Evolutionary conservation across 495 filamentous ascomycete species (phyloP), one percentile per base, ranked within the genome.

Genomic region (Penicillium egyptiacum): DNA sequence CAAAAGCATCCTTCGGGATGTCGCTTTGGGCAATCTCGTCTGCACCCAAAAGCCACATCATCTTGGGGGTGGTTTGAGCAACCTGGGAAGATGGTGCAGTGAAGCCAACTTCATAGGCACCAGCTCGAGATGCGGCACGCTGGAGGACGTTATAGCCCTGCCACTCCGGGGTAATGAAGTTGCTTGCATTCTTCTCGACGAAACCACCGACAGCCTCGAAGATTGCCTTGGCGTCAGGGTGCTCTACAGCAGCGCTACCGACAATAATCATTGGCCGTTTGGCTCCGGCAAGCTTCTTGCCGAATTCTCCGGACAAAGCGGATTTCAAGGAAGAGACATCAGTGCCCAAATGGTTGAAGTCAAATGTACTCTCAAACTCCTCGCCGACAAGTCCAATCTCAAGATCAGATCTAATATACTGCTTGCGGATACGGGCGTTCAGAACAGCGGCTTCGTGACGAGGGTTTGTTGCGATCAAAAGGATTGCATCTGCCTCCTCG

Each of bases 71-170:
- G 8, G 87, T 91, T 59, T 88, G 77, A 22, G 92, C 86, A 47
- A 94, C 89, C 31, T 81, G 77, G 4, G 86, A 79, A 23, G 89
- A 94, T 19, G 92, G 90, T 2, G 87, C 82, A 41, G 88, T 89
- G 74, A 97, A 98, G 68, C 94, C 94, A 63, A 98, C 82, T 73
- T 98, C 94, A 71, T 91, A 98, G 43, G 94, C 94, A 62, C 90
- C 94, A 19, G 86, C 86, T 46, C 94, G 85, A 48, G 95, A 97
- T 52, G 94, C 94, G 16, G 88, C 88, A 53, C 92, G 85, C 75
- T 98, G 94, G 42, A 98, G 86, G 47, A 98, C 84, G 68, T 96
- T 98, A 80, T 92, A 98, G 53, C 92, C 94, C 73, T 96, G 93
- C 91, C 95, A 98, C 62, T 96, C 91, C 22, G 86, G 81, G 4